Conservation (phyloP, 345 rosid genomes). For the Punica granatum region DNA sequence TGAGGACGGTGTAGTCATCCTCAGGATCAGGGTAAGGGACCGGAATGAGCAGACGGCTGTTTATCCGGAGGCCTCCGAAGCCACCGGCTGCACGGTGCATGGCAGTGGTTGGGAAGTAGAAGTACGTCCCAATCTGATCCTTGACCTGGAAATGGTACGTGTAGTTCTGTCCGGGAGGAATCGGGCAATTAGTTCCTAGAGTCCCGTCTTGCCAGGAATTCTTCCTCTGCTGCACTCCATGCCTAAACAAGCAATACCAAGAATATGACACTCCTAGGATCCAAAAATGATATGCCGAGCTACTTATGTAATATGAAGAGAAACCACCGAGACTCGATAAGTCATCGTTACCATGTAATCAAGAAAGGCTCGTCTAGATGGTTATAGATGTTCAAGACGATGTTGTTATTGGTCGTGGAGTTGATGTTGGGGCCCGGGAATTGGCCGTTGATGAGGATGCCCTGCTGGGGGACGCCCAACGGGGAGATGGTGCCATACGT, state of each 20-base stretch:
- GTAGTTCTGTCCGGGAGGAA: slow-evolving; percentile 22
- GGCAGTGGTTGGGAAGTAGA: slow-evolving; percentile 20
- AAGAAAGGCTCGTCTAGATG: slow-evolving; percentile 63
- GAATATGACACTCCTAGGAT: neutral
- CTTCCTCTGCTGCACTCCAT: slow-evolving; percentile 27
- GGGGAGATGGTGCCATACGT: slow-evolving; percentile 58
- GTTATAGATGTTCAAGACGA: slow-evolving; percentile 64
- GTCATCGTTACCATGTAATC: slow-evolving; percentile 35
- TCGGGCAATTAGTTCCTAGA: slow-evolving; percentile 27
- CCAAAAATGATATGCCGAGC: neutral
- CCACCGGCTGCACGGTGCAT: slow-evolving; percentile 23
- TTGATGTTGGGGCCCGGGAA: slow-evolving; percentile 81
- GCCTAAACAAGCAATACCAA: slow-evolving; percentile 4
- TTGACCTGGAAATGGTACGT: slow-evolving; percentile 30
- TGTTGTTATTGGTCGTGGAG: slow-evolving; percentile 65
- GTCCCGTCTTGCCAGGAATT: slow-evolving; percentile 27
- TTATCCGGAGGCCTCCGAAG: slow-evolving; percentile 27
- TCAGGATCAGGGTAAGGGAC: slow-evolving; percentile 26
- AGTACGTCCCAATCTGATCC: slow-evolving; percentile 28
- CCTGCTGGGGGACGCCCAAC: slow-evolving; percentile 55
- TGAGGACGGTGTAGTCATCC: slow-evolving; percentile 25
- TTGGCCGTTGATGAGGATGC: slow-evolving; percentile 60
- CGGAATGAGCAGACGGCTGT: slow-evolving; percentile 25
- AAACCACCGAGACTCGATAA: neutral
- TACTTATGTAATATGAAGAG: neutral